phyloP scores from a whole-genome alignment of 345 rosid genomes.

The rapeseed (Brassica napus) region Da-Ae NC_063448.1:23851001-23851500 shows the following conservation, averaged over 20 bases:
- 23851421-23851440: background rate
- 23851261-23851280: constrained; percentile 18
- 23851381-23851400: background rate
- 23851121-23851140: constrained; percentile 19
- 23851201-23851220: constrained; percentile 32
- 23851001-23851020: too few species aligned
- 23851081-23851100: constrained; percentile 17
- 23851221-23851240: constrained; percentile 31
- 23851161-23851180: background rate
- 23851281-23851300: constrained; percentile 28
- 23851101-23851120: background rate
- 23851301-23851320: background rate
- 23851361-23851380: constrained; percentile 21
- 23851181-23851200: constrained; percentile 27
- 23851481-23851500: too few species aligned
- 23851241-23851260: constrained; percentile 19
- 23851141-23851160: constrained; percentile 7
- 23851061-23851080: constrained; percentile 9
- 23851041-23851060: background rate
- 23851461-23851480: too few species aligned
- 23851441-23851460: too few species aligned
- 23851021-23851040: background rate
- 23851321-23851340: background rate
- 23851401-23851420: constrained; percentile 16
- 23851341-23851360: background rate